phyloP scores from a whole-genome alignment of 2,329 filamentous ascomycete species.

The Incumbomyces delicatus region DNA sequence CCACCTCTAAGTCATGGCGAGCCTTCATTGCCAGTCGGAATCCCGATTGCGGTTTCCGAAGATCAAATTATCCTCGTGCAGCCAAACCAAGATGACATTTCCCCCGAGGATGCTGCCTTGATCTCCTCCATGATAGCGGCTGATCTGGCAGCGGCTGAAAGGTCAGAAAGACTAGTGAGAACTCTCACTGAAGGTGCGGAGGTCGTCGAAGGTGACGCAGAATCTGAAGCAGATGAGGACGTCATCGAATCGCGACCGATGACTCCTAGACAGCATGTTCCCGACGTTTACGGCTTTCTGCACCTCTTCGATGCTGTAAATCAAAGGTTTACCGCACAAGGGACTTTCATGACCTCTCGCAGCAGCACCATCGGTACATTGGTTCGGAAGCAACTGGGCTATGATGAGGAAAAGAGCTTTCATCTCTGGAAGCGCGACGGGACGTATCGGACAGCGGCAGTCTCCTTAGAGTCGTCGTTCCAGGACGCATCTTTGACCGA shows the following conservation, averaged over 20 bases:
- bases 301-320: conserved; percentile 44
- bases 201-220: not conserved
- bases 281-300: conserved; percentile 38
- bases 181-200: not conserved
- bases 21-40: not conserved
- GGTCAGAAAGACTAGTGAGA: conserved; percentile 3
- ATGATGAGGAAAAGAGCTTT: conserved; percentile 31
- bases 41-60: conserved; percentile 2
- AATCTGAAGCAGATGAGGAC: conserved; percentile 1
- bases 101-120: conserved; percentile 21
- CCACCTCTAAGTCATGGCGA: not conserved
- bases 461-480: conserved; percentile 12
- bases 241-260: not conserved
- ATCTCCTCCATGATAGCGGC: conserved; percentile 24
- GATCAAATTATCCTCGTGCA: conserved; percentile 6
- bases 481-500: conserved; percentile 23
- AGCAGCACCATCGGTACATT: conserved; percentile 32
- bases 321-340: conserved; percentile 32
- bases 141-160: conserved; percentile 8
- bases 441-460: conserved; percentile 2
- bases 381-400: conserved; percentile 30
- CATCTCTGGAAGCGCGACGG: conserved; percentile 32
- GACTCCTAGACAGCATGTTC: conserved; percentile 7
- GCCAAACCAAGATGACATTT: conserved; percentile 6
- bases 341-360: conserved; percentile 33